phyloP scores from a whole-genome alignment of 345 rosid genomes.

The Excoecaria cochinchinensis region DNA sequence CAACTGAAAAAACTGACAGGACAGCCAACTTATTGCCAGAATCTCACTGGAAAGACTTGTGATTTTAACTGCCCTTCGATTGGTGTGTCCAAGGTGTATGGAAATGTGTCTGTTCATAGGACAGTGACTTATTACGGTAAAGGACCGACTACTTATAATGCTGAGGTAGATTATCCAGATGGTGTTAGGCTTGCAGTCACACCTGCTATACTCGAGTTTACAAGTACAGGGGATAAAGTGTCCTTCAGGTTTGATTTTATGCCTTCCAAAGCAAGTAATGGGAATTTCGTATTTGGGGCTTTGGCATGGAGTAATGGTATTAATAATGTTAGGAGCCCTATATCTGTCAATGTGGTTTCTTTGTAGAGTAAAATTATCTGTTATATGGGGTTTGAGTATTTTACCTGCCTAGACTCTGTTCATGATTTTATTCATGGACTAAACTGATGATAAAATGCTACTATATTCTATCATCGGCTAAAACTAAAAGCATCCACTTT shows the following conservation, averaged over 20 bases:
- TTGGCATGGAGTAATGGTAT: conserved; percentile 48
- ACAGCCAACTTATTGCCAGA: conserved; percentile 31
- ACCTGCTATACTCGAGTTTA: conserved; percentile 41
- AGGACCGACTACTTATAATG: conserved; percentile 34
- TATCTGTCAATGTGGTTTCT: conserved; percentile 40
- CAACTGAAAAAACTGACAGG: conserved; percentile 50
- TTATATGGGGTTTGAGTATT: no score
- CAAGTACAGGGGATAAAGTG: conserved; percentile 34
- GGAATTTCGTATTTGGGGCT: conserved; percentile 44
- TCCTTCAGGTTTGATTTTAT: conserved; percentile 38
- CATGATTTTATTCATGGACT: no score
- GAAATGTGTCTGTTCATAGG: conserved; percentile 35
- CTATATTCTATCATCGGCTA: no score
- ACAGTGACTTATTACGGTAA: conserved; percentile 46
- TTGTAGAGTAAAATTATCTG: conserved; percentile 8
- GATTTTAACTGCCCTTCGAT: conserved; percentile 54
- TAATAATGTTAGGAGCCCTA: conserved; percentile 43
- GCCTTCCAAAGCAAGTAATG: conserved; percentile 36
- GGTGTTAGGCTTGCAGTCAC: conserved; percentile 42
- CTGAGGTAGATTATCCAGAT: conserved; percentile 29
- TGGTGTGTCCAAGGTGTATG: conserved; percentile 41
- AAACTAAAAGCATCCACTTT: no score
- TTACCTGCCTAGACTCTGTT: no score
- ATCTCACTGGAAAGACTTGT: conserved; percentile 21
- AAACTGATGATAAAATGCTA: no score